Percentiles rank a stretch among this genome's conserved stretches.
phyloP scores from a whole-genome alignment of 208 protist genomes.

The Balamuthia mandrillaris region DNA sequence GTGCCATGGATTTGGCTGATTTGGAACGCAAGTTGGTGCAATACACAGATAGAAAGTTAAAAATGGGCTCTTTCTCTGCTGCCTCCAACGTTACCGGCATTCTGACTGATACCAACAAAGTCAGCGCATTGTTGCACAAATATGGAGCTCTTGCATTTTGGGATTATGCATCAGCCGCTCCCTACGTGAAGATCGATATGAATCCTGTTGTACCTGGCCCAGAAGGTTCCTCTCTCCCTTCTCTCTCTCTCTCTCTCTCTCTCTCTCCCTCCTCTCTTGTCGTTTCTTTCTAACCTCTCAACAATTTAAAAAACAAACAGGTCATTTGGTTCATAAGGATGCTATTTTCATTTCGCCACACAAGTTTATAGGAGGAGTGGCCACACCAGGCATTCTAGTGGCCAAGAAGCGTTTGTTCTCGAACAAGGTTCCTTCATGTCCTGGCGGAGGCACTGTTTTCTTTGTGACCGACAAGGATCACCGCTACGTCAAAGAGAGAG shows the following conservation, averaged over 20 bases:
- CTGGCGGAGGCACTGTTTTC: conserved; percentile 74
- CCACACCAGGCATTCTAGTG: conserved; percentile 64
- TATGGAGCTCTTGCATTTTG: conserved; percentile 65
- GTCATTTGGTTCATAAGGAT: conserved; percentile 54
- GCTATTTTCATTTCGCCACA: conserved; percentile 74
- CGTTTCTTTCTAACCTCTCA: too few relatives aligned
- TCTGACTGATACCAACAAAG: conserved; percentile 45
- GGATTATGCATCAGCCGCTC: conserved; percentile 73
- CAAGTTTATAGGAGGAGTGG: conserved; percentile 77
- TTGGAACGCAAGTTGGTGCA: conserved; percentile 25
- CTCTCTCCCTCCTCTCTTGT: too few relatives aligned
- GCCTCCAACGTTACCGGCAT: conserved; percentile 74
- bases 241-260: too few relatives aligned
- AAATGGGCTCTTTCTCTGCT: conserved; percentile 72
- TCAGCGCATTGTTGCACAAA: conserved; percentile 64
- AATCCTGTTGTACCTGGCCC: conserved; percentile 31
- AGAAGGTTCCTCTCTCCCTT: not conserved
- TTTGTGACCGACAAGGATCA: conserved; percentile 60
- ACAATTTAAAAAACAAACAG: not conserved
- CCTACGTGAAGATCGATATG: conserved; percentile 68
- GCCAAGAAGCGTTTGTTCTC: conserved; percentile 43
- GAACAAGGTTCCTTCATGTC: conserved; percentile 21
- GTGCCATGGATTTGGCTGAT: conserved; percentile 24
- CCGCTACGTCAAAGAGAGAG: conserved; percentile 63
- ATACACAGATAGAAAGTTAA: not conserved